Conservation (phyloP, 2,329 filamentous ascomycete genomes). For the Helminthosporium solani region DNA sequence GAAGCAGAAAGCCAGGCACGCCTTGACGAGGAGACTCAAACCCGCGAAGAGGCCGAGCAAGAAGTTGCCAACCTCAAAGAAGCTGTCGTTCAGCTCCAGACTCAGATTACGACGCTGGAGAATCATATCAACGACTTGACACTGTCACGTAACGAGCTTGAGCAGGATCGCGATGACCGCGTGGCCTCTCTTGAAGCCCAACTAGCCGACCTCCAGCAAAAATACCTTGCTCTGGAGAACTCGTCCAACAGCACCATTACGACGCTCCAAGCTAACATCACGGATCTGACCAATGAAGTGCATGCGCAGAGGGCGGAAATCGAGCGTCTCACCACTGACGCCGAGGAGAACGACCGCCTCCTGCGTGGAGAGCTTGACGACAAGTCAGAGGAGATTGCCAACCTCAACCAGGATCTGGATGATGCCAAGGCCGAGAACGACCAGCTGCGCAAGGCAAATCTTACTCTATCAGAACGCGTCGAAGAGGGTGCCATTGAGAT, state of each 20-base stretch:
- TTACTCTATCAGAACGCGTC: conserved; percentile 30
- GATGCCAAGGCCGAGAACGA: conserved; percentile 26
- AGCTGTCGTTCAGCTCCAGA: conserved; percentile 39
- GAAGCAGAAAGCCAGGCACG: conserved; percentile 43
- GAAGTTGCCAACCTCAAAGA: conserved; percentile 35
- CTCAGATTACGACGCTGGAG: conserved; percentile 29
- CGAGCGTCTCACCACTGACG: conserved; percentile 32
- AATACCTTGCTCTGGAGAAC: conserved; percentile 35
- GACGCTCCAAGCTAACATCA: conserved; percentile 41
- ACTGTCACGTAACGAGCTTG: conserved; percentile 34
- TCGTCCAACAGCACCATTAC: conserved; percentile 33
- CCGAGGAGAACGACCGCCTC: conserved; percentile 22
- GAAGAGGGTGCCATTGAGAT: conserved; percentile 32
- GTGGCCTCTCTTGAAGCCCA: conserved; percentile 39
- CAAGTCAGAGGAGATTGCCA: conserved; percentile 25
- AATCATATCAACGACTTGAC: conserved; percentile 24
- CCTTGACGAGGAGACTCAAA: conserved; percentile 42
- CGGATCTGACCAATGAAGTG: conserved; percentile 44
- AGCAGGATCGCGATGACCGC: conserved; percentile 32
- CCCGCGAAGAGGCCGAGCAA: conserved; percentile 42
- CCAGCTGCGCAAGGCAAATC: conserved; percentile 28
- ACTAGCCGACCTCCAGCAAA: conserved; percentile 33
- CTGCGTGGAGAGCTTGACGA: conserved; percentile 30
- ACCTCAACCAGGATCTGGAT: conserved; percentile 23
- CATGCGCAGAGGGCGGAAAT: conserved; percentile 43